Evolutionary conservation across 352 stramenopile genomes (phyloP).

Genomic region (Blastocystis sp.): DNA sequence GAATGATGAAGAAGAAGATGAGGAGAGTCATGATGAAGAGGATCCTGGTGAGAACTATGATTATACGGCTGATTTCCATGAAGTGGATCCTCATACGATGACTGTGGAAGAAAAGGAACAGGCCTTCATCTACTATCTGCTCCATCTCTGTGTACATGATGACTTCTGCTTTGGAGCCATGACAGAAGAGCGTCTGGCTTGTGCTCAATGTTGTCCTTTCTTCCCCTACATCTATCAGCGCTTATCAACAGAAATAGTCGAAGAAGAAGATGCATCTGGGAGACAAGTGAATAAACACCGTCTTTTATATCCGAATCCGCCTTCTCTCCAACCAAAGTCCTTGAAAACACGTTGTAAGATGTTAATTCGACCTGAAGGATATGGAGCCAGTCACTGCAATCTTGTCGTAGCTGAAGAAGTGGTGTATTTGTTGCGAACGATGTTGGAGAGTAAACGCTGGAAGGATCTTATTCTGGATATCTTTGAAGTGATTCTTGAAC

Average conservation of each 20-base stretch:
- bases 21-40: slow-evolving; percentile 38
- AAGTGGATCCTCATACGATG: slow-evolving; percentile 24
- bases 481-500: slow-evolving; percentile 66
- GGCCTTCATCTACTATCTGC: slow-evolving; percentile 62
- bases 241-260: slow-evolving; percentile 51
- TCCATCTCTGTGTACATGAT: slow-evolving; percentile 66
- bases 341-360: slow-evolving; percentile 67
- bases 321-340: slow-evolving; percentile 18
- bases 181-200: slow-evolving; percentile 63
- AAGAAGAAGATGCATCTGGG: slow-evolving; percentile 29
- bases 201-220: slow-evolving; percentile 63
- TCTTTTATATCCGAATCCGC: slow-evolving; percentile 14
- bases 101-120: slow-evolving; percentile 43
- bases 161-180: slow-evolving; percentile 68
- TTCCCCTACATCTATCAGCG: slow-evolving; percentile 66
- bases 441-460: slow-evolving; percentile 60
- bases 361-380: slow-evolving; percentile 60
- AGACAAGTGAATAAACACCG: slow-evolving; percentile 35
- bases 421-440: slow-evolving; percentile 60
- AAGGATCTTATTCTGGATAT: slow-evolving; percentile 55
- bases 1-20: slow-evolving; percentile 37
- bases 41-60: background rate
- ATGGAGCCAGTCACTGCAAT: slow-evolving; percentile 58
- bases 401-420: slow-evolving; percentile 64
- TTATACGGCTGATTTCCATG: background rate